A percentile compares a stretch with the other conserved stretches of the same genome.
Evolutionary conservation across 352 stramenopile species (phyloP).

Genomic region (Peronospora destructor): DNA sequence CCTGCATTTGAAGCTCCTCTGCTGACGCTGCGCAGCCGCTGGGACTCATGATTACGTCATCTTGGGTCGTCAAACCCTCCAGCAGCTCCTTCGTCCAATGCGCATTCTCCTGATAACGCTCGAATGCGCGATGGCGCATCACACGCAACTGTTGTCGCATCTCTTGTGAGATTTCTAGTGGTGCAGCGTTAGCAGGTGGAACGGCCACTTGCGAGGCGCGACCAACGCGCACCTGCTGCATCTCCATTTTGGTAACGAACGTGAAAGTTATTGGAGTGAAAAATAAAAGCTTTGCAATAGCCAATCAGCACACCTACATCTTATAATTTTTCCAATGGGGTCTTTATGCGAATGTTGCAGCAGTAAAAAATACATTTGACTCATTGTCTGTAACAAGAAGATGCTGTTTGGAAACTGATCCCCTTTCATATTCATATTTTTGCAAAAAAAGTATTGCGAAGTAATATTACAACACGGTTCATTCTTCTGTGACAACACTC

Average conservation of each 20-base stretch:
- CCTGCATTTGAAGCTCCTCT: conserved; percentile 14
- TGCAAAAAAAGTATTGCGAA: no score
- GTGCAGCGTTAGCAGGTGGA: conserved; percentile 23
- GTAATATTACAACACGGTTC: no score
- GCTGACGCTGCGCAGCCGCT: conserved; percentile 4
- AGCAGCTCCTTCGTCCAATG: conserved; percentile 46
- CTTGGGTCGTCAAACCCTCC: background rate
- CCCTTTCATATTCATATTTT: no score
- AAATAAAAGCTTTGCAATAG: background rate
- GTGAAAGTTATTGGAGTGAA: background rate
- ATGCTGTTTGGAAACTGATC: no score
- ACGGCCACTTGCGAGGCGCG: conserved; percentile 30
- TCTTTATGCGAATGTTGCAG: no score
- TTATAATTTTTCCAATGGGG: no score
- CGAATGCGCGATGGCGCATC: conserved; percentile 46
- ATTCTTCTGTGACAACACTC: no score
- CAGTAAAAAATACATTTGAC: no score
- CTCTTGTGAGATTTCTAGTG: conserved; percentile 41
- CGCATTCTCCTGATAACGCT: conserved; percentile 59
- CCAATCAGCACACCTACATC: background rate
- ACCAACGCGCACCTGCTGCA: conserved; percentile 29
- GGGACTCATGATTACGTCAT: conserved; percentile 3
- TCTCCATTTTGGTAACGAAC: conserved; percentile 6
- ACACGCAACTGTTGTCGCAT: conserved; percentile 42
- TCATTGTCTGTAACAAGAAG: no score